Evolutionary conservation across 2,329 filamentous ascomycete species (phyloP), one percentile per base, ranked within the genome.

Genomic region (Huntiella savannae): DNA sequence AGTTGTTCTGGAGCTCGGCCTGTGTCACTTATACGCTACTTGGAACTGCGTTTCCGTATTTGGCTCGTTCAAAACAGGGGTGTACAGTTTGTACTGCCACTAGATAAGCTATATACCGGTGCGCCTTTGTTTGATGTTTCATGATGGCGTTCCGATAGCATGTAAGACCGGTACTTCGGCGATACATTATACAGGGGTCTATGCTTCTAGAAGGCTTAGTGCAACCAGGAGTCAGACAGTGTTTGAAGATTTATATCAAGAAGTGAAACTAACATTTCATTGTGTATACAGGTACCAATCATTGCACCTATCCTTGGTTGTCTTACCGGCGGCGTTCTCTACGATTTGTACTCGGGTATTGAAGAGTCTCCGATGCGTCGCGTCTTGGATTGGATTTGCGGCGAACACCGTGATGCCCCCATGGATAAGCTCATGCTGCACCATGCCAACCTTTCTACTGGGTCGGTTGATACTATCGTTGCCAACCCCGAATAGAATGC

Each of bases 351-450:
- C 56, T 63, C 85, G 34, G 84, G 77, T 56, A 80, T 75, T 0
- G 79, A 79, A 3, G 60, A 77, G n/a, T 79, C 71, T 52, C 78
- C 79, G 1, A 66, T 84, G 52, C 84, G 84, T 59, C 75, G 69
- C 0, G 77, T 49, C 16, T 41, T 49, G 6, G 44, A 49, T 40
- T 46, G 48, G 40, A 40, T 46, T 33, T 49, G 44, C 13, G 44
- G 44, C 17, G 48, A 49, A n/a, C 45, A 45, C 17, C 43, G 34
- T 10, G 45, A 49, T 11, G 15, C 28, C 7, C 34, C 13, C 22
- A 40, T 35, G 33, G 37, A 40, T 5, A 40, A 46, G 6, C 35
- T 44, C 40, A 46, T 49, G 17, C 40, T 43, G 13, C 48, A 47
- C 33, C 35, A 40, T 11, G 40, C 44, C 17, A 43, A 45, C 13